Base-by-base conservation (phyloP, 139 green algal species). In the Asterochloris erici region DNA sequence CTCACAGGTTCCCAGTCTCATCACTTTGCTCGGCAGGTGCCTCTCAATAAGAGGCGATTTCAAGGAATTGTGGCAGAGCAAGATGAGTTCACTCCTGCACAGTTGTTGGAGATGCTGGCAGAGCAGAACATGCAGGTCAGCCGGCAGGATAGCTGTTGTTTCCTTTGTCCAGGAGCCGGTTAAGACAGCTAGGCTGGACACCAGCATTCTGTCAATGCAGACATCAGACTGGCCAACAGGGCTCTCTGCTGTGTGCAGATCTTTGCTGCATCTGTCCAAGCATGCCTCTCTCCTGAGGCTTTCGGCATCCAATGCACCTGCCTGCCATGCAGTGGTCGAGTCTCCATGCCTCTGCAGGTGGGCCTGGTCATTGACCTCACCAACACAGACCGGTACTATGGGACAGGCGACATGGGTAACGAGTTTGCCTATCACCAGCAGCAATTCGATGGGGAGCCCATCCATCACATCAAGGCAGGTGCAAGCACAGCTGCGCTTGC, bases 291-390 rank as follows among this genome's bases (percentile, higher is more conserved):
- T 54, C 38, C 2, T 54, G 38, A 54, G 38, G 38, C 38, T 2
- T 54, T 54, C 38, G 38, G 38, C 38, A 54, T 54, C 38, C 38
- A 54, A 6, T 54, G 38, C 38, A 54, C 38, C 38, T 54, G 38
- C 38, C 6, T 54, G 38, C 38, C 38, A 54, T 54, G 38, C 38
- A 54, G 38, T 54, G 38, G 4, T 54, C 38, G 4, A 54, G 38
- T 6, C 38, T 54, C 15, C 17, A 68, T 79, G 23, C 38, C 38
- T 54, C 61, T 71, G 73, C 84, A 93, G 89, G 79, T 98, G 23
- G 92, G 85, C 9, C 84, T 96, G 60, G 91, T 99, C 10, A 89
- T 99, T 17, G 96, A 99, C 85, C 91, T 99, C 14, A 98, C 95
- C 15, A 98, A 98, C 86, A 93, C 89, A 27, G 87, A 29, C 15